Evolutionary conservation across 1,139 yeast genomes (phyloP).

Genomic region (Meyerozyma elateridarum): DNA sequence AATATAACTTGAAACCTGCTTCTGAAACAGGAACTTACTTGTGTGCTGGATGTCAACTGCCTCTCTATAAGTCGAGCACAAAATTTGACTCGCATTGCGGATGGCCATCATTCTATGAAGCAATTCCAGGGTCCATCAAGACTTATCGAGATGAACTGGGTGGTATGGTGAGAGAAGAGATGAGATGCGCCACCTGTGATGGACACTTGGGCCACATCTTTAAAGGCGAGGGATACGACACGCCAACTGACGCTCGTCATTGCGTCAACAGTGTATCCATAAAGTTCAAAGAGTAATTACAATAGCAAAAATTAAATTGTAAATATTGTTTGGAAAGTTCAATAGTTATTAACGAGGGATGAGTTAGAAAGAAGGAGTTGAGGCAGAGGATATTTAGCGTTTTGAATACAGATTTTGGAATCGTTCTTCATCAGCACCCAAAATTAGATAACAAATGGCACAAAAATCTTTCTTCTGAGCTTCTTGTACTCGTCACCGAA

Average conservation of each 20-base stretch:
- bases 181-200: slow-evolving; percentile 83
- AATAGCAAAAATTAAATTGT: neutral
- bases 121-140: slow-evolving; percentile 73
- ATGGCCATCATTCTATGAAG: slow-evolving; percentile 96
- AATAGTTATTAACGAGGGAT: too few species aligned
- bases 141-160: slow-evolving; percentile 53
- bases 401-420: too few species aligned
- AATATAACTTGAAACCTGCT: slow-evolving; percentile 48
- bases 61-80: slow-evolving; percentile 72
- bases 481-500: slow-evolving; percentile 76
- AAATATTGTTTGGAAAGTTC: too few species aligned
- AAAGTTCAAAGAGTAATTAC: slow-evolving; percentile 40
- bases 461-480: slow-evolving; percentile 56
- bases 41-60: slow-evolving; percentile 83
- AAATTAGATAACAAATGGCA: slow-evolving; percentile 45
- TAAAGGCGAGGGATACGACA: slow-evolving; percentile 86
- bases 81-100: slow-evolving; percentile 93
- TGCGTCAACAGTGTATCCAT: slow-evolving; percentile 87
- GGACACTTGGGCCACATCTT: slow-evolving; percentile 95
- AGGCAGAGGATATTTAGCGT: too few species aligned
- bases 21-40: slow-evolving; percentile 56
- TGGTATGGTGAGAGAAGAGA: slow-evolving; percentile 85
- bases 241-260: slow-evolving; percentile 90
- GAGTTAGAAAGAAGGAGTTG: too few species aligned
- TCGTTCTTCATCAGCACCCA: too few species aligned